phyloP scores from a whole-genome alignment of 1,139 yeast genomes.

The Taphrina sp. region DNA sequence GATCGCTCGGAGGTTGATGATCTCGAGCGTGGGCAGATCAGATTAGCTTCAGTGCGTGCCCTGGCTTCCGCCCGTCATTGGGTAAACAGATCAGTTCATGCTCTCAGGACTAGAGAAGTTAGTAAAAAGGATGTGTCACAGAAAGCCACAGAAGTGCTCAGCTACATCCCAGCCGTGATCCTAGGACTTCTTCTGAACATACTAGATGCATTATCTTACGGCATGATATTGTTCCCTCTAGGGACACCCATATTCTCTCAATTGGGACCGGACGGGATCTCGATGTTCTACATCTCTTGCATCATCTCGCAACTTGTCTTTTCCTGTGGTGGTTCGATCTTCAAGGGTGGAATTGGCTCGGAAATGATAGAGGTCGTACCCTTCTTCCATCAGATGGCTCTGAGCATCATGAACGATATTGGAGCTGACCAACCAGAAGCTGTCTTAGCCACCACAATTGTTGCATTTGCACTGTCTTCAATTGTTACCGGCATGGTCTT shows the following conservation, averaged over 20 bases:
- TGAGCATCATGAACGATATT: slow-evolving; percentile 59
- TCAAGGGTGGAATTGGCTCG: slow-evolving; percentile 86
- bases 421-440: slow-evolving; percentile 57
- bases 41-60: not conserved
- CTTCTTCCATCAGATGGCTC: slow-evolving; percentile 93
- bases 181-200: slow-evolving; percentile 81
- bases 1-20: slow-evolving; percentile 2
- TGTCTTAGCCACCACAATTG: slow-evolving; percentile 79
- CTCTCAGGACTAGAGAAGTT: slow-evolving; percentile 6
- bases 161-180: slow-evolving; percentile 69
- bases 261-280: slow-evolving; percentile 83
- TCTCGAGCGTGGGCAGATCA: not conserved
- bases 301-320: slow-evolving; percentile 81
- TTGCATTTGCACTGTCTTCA: slow-evolving; percentile 79
- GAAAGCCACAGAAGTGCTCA: slow-evolving; percentile 10
- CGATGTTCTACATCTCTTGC: slow-evolving; percentile 91
- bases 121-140: slow-evolving; percentile 8
- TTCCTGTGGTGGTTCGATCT: slow-evolving; percentile 87
- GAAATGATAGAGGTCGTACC: slow-evolving; percentile 99
- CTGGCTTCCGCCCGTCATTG: slow-evolving; percentile 9
- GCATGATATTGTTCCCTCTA: slow-evolving; percentile 94
- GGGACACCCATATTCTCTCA: slow-evolving; percentile 72
- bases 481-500: slow-evolving; percentile 83
- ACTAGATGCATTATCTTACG: slow-evolving; percentile 89
- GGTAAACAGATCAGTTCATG: not conserved